phyloP scores from a whole-genome alignment of 768 basidiomycete species.

The Xerocomellus intermedius region DNA sequence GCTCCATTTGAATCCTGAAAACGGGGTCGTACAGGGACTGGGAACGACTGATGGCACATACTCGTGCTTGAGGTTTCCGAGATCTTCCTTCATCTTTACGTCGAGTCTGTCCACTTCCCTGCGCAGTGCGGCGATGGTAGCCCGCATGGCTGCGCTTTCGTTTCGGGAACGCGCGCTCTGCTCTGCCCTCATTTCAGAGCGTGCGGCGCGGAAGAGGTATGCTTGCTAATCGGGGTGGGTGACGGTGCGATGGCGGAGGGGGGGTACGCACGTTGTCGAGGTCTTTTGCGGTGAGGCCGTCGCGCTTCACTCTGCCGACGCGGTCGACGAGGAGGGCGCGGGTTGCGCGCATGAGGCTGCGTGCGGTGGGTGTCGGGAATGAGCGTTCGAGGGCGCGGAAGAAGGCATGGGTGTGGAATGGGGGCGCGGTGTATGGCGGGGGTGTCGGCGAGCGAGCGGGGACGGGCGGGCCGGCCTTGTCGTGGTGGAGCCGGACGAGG shows the following conservation, averaged over 20 bases:
- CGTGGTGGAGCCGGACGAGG: slow-evolving; percentile 16
- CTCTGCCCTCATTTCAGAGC: slow-evolving; percentile 88
- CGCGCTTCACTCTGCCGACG: slow-evolving; percentile 64
- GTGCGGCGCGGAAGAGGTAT: slow-evolving; percentile 90
- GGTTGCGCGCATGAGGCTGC: slow-evolving; percentile 81
- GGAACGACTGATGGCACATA: slow-evolving; percentile 38
- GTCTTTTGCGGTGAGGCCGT: slow-evolving; percentile 73
- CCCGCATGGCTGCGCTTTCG: slow-evolving; percentile 79
- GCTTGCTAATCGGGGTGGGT: slow-evolving; percentile 63
- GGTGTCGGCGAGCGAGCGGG: slow-evolving; percentile 19
- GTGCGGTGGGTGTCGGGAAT: slow-evolving; percentile 71
- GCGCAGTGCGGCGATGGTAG: slow-evolving; percentile 71
- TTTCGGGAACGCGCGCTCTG: slow-evolving; percentile 79
- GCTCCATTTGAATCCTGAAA: slow-evolving; percentile 89
- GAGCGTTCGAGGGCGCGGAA: slow-evolving; percentile 67
- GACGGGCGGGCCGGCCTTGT: slow-evolving; percentile 15
- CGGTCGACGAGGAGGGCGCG: slow-evolving; percentile 78
- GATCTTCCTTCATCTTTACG: slow-evolving; percentile 92
- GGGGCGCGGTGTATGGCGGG: slow-evolving; percentile 58
- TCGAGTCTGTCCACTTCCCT: slow-evolving; percentile 84
- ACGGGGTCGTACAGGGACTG: background rate
- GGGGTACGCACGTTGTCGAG: slow-evolving; percentile 68
- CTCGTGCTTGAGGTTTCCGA: slow-evolving; percentile 91
- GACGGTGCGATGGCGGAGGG: background rate
- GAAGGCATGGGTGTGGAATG: slow-evolving; percentile 83